These are phyloP conservation scores for Chlamydomonas incerta DNA, from an alignment of 139 green algal species.

Conservation along the genomic window DNA sequence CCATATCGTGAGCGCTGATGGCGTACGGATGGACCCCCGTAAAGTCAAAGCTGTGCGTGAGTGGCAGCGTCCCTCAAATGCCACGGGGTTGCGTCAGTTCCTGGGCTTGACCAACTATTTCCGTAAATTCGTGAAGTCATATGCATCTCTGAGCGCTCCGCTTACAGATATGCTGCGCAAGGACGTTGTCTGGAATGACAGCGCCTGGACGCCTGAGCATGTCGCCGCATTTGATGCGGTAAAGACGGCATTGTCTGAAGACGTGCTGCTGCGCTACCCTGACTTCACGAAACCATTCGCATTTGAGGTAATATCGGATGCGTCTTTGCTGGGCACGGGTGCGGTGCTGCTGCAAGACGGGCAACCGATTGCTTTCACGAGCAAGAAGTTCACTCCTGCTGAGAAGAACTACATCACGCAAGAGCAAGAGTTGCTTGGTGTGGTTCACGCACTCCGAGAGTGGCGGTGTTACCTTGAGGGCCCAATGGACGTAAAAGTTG, in stretches of 20 bases:
- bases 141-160: background rate
- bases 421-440: background rate
- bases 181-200: too few species aligned
- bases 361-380: background rate
- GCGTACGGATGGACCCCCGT: background rate
- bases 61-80: background rate
- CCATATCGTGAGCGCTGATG: conserved; percentile 30
- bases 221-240: background rate
- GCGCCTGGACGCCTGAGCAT: background rate
- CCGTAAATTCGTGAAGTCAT: background rate
- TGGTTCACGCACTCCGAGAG: background rate
- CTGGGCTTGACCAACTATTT: too few species aligned
- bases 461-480: conserved; percentile 29
- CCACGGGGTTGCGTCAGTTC: background rate
- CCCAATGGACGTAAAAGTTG: background rate
- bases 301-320: background rate
- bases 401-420: background rate
- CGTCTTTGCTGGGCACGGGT: background rate
- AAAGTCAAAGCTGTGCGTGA: background rate
- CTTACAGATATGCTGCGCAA: background rate
- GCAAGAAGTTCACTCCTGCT: background rate
- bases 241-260: background rate
- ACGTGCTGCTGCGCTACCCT: background rate
- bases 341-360: conserved; percentile 2
- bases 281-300: conserved; percentile 17